Percentiles rank a stretch among this genome's conserved stretches.
Evolutionary conservation across 1,284 basidiomycete species (phyloP).

Genomic region (Ceratobasidium sp.): DNA sequence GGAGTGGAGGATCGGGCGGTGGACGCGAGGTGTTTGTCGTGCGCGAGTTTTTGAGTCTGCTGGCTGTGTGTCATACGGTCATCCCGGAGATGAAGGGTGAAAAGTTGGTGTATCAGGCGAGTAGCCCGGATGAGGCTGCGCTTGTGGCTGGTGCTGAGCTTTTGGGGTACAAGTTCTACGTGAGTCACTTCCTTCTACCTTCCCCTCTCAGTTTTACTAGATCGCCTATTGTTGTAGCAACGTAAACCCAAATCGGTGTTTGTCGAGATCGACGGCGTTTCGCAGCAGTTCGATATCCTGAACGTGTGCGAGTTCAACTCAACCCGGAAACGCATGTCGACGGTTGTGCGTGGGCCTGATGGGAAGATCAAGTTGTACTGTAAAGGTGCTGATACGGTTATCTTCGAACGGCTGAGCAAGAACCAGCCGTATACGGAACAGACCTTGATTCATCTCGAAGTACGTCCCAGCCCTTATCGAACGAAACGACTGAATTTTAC

Average conservation of each 20-base stretch:
- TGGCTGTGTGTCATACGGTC: slow-evolving; percentile 98
- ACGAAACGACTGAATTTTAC: slow-evolving; percentile 13
- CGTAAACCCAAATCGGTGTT: slow-evolving; percentile 97
- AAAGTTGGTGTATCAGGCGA: slow-evolving; percentile 93
- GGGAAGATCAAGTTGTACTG: slow-evolving; percentile 95
- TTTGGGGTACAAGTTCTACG: slow-evolving; percentile 94
- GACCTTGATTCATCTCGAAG: slow-evolving; percentile 92
- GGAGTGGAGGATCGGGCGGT: slow-evolving; percentile 54
- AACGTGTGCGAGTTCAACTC: slow-evolving; percentile 99
- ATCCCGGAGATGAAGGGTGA: slow-evolving; percentile 91
- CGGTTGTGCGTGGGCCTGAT: slow-evolving; percentile 87
- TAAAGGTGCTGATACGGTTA: slow-evolving; percentile 99
- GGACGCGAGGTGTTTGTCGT: slow-evolving; percentile 69
- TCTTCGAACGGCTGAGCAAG: slow-evolving; percentile 82
- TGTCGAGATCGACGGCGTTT: slow-evolving; percentile 80
- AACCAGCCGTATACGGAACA: slow-evolving; percentile 89
- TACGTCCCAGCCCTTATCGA: slow-evolving; percentile 55
- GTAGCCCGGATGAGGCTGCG: slow-evolving; percentile 98
- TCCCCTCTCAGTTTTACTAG: slow-evolving; percentile 16
- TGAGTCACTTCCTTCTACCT: slow-evolving; percentile 59
- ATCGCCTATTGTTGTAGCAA: slow-evolving; percentile 66
- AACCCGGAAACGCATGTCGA: slow-evolving; percentile 97
- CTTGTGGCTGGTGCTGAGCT: slow-evolving; percentile 94
- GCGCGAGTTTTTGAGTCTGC: slow-evolving; percentile 88
- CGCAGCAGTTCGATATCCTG: slow-evolving; percentile 89